These are phyloP conservation scores for Corchorus olitorius DNA, from an alignment of 345 rosid species.

Conservation along the genomic window DNA sequence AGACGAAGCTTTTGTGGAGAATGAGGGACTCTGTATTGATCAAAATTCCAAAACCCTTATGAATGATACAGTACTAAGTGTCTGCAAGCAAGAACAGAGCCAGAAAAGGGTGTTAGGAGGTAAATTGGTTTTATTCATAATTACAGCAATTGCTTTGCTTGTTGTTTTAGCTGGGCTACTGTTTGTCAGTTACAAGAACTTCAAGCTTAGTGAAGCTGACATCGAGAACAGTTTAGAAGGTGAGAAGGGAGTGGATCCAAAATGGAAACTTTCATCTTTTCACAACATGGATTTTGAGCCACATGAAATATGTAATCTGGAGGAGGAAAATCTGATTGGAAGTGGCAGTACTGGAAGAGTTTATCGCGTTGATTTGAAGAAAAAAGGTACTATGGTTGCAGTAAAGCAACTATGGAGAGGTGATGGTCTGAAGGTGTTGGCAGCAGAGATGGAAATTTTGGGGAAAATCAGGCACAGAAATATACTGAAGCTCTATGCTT, in stretches of 20 bases:
- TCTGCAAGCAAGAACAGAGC: constrained; percentile 42
- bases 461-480: constrained; percentile 81
- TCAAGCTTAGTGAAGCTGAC: constrained; percentile 38
- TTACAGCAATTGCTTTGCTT: constrained; percentile 45
- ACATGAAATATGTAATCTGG: constrained; percentile 64
- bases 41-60: constrained; percentile 24
- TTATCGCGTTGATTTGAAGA: constrained; percentile 75
- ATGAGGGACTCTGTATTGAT: constrained; percentile 61
- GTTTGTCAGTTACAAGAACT: constrained; percentile 52
- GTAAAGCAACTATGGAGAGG: constrained; percentile 72
- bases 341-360: constrained; percentile 88
- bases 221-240: constrained; percentile 31
- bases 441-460: constrained; percentile 78
- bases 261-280: constrained; percentile 68
- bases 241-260: constrained; percentile 34
- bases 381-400: constrained; percentile 61
- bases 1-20: constrained; percentile 55
- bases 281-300: constrained; percentile 74
- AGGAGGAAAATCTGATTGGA: constrained; percentile 70
- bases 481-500: constrained; percentile 77
- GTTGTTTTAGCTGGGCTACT: constrained; percentile 47
- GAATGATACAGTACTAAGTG: constrained; percentile 30
- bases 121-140: constrained; percentile 43
- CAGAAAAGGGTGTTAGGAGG: constrained; percentile 29
- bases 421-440: constrained; percentile 52